Conservation (phyloP, 2,329 filamentous ascomycete genomes). For the Bipolaris zeicola region DNA sequence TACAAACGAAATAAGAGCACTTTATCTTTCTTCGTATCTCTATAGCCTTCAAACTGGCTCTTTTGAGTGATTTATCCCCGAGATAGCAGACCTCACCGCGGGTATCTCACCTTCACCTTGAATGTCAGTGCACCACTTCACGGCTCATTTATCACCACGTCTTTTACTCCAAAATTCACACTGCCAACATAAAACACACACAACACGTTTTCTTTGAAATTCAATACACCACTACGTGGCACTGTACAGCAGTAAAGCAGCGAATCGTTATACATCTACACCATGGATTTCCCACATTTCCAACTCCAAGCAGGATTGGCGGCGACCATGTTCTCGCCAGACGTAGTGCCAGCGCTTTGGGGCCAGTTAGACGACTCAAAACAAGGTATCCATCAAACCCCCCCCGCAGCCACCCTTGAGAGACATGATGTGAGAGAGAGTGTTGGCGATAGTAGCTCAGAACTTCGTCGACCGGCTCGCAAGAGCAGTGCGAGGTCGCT, state of each 20-base stretch:
- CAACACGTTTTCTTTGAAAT: not conserved
- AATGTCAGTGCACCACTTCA: slow-evolving; percentile 1
- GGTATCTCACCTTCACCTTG: slow-evolving; percentile 4
- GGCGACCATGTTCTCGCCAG: slow-evolving; percentile 7
- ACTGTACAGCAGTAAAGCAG: not conserved
- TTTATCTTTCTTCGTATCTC: too few relatives aligned
- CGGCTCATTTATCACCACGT: not conserved
- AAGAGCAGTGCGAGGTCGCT: slow-evolving; percentile 7
- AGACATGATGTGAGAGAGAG: not conserved
- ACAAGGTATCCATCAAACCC: not conserved
- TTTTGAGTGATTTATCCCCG: not conserved
- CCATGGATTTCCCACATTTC: slow-evolving; percentile 13
- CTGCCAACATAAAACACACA: not conserved
- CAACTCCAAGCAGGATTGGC: slow-evolving; percentile 6
- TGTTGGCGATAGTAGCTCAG: not conserved
- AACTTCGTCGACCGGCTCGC: not conserved
- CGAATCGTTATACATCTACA: not conserved
- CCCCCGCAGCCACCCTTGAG: not conserved
- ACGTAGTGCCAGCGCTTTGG: slow-evolving; percentile 3
- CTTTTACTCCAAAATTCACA: not conserved
- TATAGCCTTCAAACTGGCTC: not conserved
- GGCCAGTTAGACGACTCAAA: not conserved
- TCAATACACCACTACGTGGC: not conserved
- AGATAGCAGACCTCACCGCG: not conserved
- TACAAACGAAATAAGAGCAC: too few relatives aligned